These are phyloP conservation scores for Cytospora mali DNA, from an alignment of 2,329 filamentous ascomycete genomes.

Conservation along the genomic window DNA sequence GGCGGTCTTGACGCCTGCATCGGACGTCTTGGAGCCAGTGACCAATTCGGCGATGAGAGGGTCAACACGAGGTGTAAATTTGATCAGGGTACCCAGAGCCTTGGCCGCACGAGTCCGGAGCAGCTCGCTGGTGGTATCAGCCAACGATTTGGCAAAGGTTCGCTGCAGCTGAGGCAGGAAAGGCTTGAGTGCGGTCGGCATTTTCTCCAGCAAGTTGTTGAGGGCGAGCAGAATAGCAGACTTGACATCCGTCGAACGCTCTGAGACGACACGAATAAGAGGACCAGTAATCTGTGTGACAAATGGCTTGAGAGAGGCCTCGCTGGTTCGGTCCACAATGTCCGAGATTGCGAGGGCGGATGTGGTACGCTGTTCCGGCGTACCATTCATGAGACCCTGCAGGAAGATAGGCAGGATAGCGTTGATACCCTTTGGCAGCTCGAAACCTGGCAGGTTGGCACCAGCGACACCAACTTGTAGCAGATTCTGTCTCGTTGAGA, in stretches of 20 bases:
- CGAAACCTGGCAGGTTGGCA: slow-evolving; percentile 82
- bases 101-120: slow-evolving; percentile 87
- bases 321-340: slow-evolving; percentile 88
- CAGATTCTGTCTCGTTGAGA: slow-evolving; percentile 82
- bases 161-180: slow-evolving; percentile 96
- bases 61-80: slow-evolving; percentile 91
- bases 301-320: slow-evolving; percentile 86
- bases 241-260: slow-evolving; percentile 94
- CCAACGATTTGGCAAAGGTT: slow-evolving; percentile 94
- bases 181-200: slow-evolving; percentile 90
- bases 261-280: slow-evolving; percentile 95
- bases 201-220: slow-evolving; percentile 95
- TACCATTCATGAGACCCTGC: slow-evolving; percentile 97
- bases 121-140: slow-evolving; percentile 88
- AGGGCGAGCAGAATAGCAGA: slow-evolving; percentile 90
- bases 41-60: slow-evolving; percentile 91
- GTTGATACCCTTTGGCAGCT: slow-evolving; percentile 93
- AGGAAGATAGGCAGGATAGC: slow-evolving; percentile 95
- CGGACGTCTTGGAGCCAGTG: slow-evolving; percentile 89
- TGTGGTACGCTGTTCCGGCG: slow-evolving; percentile 86
- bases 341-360: slow-evolving; percentile 93
- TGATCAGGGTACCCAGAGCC: slow-evolving; percentile 92
- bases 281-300: slow-evolving; percentile 98
- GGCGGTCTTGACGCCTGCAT: slow-evolving; percentile 84
- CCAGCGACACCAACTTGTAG: slow-evolving; percentile 88